Percentiles rank a stretch among this genome's conserved stretches.
Evolutionary conservation across 2,329 filamentous ascomycete genomes (phyloP).

Genomic region (Neopestalotiopsis clavispora): DNA sequence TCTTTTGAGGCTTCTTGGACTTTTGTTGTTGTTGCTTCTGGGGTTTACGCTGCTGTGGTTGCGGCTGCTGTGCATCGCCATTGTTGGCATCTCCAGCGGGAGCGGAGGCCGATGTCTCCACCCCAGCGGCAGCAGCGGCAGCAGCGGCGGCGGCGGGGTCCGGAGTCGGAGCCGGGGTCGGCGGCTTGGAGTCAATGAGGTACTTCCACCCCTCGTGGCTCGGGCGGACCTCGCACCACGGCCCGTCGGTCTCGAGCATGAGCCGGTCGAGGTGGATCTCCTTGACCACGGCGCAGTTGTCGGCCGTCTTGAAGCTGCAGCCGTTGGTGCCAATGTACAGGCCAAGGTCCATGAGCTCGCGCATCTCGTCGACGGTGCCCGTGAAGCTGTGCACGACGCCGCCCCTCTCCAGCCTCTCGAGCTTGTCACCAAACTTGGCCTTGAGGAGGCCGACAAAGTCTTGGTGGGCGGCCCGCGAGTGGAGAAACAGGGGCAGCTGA

Average conservation of each 20-base stretch:
- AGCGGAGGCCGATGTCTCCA: not conserved
- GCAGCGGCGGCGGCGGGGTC: constrained; percentile 15
- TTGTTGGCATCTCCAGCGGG: constrained; percentile 5
- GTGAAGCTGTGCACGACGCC: constrained; percentile 97
- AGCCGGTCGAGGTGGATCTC: constrained; percentile 78
- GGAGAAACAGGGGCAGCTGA: constrained; percentile 87
- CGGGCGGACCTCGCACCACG: constrained; percentile 94
- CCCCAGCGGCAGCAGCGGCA: constrained; percentile 20
- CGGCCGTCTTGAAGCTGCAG: constrained; percentile 91
- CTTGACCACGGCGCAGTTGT: constrained; percentile 85
- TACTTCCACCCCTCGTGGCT: constrained; percentile 85
- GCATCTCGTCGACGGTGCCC: constrained; percentile 84
- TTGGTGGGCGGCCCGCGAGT: constrained; percentile 83
- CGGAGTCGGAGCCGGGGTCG: constrained; percentile 9
- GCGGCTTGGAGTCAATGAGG: constrained; percentile 45
- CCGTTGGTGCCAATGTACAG: constrained; percentile 96
- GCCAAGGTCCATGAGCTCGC: constrained; percentile 76
- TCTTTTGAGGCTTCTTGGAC: constrained; percentile 55
- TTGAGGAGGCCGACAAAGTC: constrained; percentile 81
- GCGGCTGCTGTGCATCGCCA: constrained; percentile 23
- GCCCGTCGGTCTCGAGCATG: constrained; percentile 96
- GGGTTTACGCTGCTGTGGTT: constrained; percentile 21
- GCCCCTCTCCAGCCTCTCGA: constrained; percentile 71
- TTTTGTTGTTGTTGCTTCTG: constrained; percentile 20
- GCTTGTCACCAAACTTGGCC: constrained; percentile 57